These are phyloP conservation scores for Angophora floribunda DNA, from an alignment of 345 rosid species.

Conservation along the genomic window DNA sequence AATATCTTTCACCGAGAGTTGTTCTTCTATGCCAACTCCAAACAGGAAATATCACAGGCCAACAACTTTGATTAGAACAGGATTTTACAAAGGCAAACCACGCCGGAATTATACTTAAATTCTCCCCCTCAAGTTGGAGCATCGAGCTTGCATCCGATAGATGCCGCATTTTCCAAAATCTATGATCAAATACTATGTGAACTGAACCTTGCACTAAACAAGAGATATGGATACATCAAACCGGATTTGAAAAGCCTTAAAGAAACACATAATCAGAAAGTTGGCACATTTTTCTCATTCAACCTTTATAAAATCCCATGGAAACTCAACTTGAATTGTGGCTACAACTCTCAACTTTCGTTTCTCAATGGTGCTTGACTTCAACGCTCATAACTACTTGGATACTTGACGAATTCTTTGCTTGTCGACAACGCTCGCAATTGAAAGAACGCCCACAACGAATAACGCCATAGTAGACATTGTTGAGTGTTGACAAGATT, in stretches of 20 bases:
- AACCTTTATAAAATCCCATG: not conserved
- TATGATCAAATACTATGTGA: not conserved
- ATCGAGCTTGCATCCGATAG: not conserved
- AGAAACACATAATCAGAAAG: not conserved
- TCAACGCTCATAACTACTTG: not conserved
- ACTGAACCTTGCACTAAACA: not conserved
- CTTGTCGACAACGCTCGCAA: too few relatives aligned
- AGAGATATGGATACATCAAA: not conserved
- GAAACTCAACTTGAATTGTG: not conserved
- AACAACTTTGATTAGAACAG: not conserved
- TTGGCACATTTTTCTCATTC: not conserved
- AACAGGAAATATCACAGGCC: not conserved
- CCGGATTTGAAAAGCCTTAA: not conserved
- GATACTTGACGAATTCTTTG: not conserved
- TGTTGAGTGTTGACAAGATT: too few relatives aligned
- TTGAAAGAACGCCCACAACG: not conserved
- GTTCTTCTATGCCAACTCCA: not conserved
- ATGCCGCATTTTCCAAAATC: not conserved
- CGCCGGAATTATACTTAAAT: fast-evolving
- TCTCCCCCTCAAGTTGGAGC: not conserved
- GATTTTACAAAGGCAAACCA: not conserved
- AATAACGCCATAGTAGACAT: not conserved
- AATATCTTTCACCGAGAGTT: too few relatives aligned
- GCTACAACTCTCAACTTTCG: not conserved
- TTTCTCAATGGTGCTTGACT: not conserved